These are phyloP conservation scores for Zizania palustris DNA, from an alignment of 202 grass and related monocot genomes.

Conservation along the genomic window DNA sequence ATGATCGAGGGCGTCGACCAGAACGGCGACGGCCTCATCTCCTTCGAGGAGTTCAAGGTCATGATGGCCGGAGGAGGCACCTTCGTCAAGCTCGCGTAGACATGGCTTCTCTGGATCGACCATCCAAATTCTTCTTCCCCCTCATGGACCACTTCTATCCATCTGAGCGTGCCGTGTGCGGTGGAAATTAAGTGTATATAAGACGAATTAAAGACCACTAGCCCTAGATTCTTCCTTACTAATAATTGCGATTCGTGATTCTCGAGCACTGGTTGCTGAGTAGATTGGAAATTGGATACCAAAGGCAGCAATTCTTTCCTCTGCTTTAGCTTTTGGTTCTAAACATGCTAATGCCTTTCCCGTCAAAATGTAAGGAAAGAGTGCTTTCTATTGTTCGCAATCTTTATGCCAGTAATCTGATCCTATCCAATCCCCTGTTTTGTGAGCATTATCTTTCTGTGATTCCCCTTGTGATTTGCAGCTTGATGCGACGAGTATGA, in stretches of 20 bases:
- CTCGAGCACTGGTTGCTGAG: not conserved
- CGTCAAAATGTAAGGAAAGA: not conserved
- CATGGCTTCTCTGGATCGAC: not conserved
- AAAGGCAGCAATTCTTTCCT: slow-evolving; percentile 18
- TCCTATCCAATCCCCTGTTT: not conserved
- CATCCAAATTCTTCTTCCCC: rapidly evolving
- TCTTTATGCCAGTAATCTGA: not conserved
- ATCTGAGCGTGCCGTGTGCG: slow-evolving; percentile 17
- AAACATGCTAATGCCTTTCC: not conserved
- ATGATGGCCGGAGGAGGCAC: slow-evolving; percentile 74
- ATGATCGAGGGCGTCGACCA: slow-evolving; percentile 97
- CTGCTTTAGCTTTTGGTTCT: slow-evolving; percentile 11
- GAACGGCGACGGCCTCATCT: slow-evolving; percentile 85
- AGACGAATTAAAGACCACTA: slow-evolving; percentile 1
- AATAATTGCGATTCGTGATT: slow-evolving; percentile 11
- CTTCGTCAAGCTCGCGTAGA: slow-evolving; percentile 47
- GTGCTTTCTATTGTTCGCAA: not conserved
- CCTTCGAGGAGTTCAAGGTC: slow-evolving; percentile 92
- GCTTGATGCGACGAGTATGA: not conserved
- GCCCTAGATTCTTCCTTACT: slow-evolving; percentile 36
- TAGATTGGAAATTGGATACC: slow-evolving; percentile 4
- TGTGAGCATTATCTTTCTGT: not conserved
- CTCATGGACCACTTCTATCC: not conserved
- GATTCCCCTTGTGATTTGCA: not conserved
- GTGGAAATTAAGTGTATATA: slow-evolving; percentile 51